Conservation (phyloP, 352 stramenopile genomes). For the Globisporangium iwayamae region DNA sequence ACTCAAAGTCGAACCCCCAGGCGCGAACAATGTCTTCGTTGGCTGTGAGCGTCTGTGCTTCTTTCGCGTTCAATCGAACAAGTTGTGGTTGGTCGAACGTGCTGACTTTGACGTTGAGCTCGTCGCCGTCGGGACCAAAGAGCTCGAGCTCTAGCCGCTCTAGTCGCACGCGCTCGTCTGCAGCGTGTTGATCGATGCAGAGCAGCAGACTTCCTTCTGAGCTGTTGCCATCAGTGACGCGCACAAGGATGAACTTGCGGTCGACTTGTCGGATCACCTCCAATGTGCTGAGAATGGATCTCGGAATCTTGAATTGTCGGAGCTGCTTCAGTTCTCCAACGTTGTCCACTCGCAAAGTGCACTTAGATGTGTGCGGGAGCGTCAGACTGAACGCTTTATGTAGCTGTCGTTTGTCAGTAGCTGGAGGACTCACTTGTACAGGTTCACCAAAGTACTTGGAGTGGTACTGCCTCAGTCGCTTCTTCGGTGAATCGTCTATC, state of each 20-base stretch:
- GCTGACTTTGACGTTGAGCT: constrained; percentile 51
- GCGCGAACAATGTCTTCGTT: constrained; percentile 50
- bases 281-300: constrained; percentile 55
- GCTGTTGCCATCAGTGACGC: constrained; percentile 21
- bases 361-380: constrained; percentile 15
- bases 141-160: constrained; percentile 76
- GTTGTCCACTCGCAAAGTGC: constrained; percentile 32
- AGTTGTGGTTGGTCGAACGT: constrained; percentile 44
- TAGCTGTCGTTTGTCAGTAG: background rate
- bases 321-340: constrained; percentile 20
- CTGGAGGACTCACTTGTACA: background rate
- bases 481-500: background rate
- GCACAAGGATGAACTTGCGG: constrained; percentile 88
- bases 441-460: constrained; percentile 12
- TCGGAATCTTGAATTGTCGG: constrained; percentile 54
- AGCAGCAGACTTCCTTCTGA: constrained; percentile 36
- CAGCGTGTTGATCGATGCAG: constrained; percentile 91
- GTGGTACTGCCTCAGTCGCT: background rate
- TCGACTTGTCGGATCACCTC: constrained; percentile 88
- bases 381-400: background rate
- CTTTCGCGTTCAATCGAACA: constrained; percentile 52
- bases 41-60: constrained; percentile 37
- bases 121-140: constrained; percentile 51
- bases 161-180: constrained; percentile 85
- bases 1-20: constrained; percentile 86